Conservation (phyloP, 2,329 filamentous ascomycete species). For the Penicillium occitanis region DNA sequence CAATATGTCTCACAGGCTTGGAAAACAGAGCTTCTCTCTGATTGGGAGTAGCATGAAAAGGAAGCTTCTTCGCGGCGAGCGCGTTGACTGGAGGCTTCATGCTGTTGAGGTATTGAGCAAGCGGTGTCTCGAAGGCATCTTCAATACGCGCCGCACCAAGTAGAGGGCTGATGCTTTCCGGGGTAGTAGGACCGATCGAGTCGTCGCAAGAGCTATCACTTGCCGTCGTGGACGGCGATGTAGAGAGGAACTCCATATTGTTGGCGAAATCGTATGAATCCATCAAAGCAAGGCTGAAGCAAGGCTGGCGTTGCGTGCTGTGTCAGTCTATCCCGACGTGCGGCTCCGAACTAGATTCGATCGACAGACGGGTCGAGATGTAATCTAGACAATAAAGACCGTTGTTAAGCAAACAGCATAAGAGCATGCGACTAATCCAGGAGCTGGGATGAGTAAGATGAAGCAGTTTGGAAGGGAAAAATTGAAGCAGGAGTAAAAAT, state of each 20-base stretch:
- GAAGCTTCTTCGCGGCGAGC: conserved; percentile 10
- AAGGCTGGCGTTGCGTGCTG: neutral
- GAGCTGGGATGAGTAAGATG: neutral
- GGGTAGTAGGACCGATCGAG: conserved; percentile 31
- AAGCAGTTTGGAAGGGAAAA: neutral
- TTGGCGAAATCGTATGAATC: conserved; percentile 5
- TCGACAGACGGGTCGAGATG: neutral
- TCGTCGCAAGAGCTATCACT: conserved; percentile 27
- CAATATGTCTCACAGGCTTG: conserved; percentile 50
- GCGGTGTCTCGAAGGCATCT: conserved; percentile 23
- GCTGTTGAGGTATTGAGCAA: conserved; percentile 22
- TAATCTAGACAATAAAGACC: neutral
- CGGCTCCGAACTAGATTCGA: neutral
- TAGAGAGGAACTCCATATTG: conserved; percentile 27
- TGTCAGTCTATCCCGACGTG: neutral
- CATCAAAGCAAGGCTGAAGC: neutral
- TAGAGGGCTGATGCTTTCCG: conserved; percentile 30
- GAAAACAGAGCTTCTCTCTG: conserved; percentile 17
- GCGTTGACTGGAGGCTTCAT: conserved; percentile 14
- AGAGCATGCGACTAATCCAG: neutral
- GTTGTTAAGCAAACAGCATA: neutral
- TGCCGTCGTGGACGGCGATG: conserved; percentile 23
- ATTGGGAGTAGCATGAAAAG: conserved; percentile 5
- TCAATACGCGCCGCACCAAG: conserved; percentile 29
- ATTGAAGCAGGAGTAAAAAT: conserved; percentile 5